Evolutionary conservation across 371 early-diverging fungal genomes (phyloP).

Genomic region (Syncephalastrum racemosum): DNA sequence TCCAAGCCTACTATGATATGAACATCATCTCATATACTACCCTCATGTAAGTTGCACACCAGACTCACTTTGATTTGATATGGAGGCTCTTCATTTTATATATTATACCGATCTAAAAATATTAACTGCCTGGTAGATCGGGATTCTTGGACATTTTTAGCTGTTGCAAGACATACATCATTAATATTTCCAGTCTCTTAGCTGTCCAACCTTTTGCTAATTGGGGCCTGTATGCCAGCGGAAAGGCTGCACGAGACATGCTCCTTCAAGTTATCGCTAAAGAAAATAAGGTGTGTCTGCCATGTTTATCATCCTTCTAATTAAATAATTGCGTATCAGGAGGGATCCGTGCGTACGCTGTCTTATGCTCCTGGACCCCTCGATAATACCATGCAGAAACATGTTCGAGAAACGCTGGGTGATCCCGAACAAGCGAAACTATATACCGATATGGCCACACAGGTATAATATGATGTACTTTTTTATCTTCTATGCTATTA

Average conservation of each 20-base stretch:
- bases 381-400: constrained; percentile 84
- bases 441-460: constrained; percentile 62
- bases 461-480: constrained; percentile 27
- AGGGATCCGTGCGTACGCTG: constrained; percentile 42
- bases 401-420: constrained; percentile 72
- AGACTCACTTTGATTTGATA: not conserved
- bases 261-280: constrained; percentile 71
- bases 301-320: not conserved
- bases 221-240: constrained; percentile 84
- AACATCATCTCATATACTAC: constrained; percentile 59
- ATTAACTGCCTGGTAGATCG: no score
- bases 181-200: constrained; percentile 85
- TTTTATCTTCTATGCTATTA: constrained; percentile 8
- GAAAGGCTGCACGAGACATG: constrained; percentile 91
- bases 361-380: constrained; percentile 94
- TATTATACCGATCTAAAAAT: not conserved
- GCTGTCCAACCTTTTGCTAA: constrained; percentile 77
- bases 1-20: constrained; percentile 53
- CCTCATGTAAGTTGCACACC: constrained; percentile 47
- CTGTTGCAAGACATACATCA: constrained; percentile 31
- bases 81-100: not conserved
- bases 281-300: constrained; percentile 31
- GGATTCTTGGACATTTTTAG: no score
- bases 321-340: no score
- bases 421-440: constrained; percentile 65